These are phyloP conservation scores for Xylaria palmicola DNA, from an alignment of 495 filamentous ascomycete species.

Conservation along the genomic window DNA sequence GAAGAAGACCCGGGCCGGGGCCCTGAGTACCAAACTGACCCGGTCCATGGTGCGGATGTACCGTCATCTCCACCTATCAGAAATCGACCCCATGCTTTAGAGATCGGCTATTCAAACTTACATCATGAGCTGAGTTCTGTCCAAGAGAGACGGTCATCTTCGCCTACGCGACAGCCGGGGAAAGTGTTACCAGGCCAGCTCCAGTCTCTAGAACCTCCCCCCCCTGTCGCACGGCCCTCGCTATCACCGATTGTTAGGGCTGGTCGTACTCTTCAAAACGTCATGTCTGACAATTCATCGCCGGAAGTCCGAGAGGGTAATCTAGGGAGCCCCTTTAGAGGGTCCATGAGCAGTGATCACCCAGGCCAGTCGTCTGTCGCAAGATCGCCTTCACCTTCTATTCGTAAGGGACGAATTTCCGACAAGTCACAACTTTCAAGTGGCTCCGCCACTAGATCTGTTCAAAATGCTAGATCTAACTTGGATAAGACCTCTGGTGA, in stretches of 20 bases:
- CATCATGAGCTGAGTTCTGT: constrained; percentile 28
- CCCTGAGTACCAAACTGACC: not conserved
- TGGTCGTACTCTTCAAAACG: constrained; percentile 50
- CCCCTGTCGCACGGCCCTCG: constrained; percentile 33
- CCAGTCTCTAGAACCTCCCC: constrained; percentile 23
- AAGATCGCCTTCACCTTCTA: constrained; percentile 24
- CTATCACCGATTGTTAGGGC: constrained; percentile 54
- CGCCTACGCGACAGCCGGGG: constrained; percentile 28
- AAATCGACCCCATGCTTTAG: constrained; percentile 28
- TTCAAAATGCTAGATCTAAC: constrained; percentile 14
- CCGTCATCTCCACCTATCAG: constrained; percentile 29
- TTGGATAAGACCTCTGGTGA: constrained; percentile 8
- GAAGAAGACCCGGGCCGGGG: constrained; percentile 21
- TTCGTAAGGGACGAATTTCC: constrained; percentile 5
- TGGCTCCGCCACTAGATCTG: constrained; percentile 9
- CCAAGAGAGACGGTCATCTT: constrained; percentile 31
- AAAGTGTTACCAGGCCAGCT: constrained; percentile 22
- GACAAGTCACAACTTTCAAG: constrained; percentile 15
- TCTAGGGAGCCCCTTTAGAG: constrained; percentile 53
- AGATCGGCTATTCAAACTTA: constrained; percentile 25
- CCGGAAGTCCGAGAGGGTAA: constrained; percentile 44
- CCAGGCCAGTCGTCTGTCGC: constrained; percentile 13
- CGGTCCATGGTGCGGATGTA: constrained; percentile 16
- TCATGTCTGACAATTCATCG: constrained; percentile 52
- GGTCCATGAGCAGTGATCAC: constrained; percentile 34